These are phyloP conservation scores for Solanum pimpinellifolium DNA, from an alignment of 257 asterid species.

Conservation along the genomic window DNA sequence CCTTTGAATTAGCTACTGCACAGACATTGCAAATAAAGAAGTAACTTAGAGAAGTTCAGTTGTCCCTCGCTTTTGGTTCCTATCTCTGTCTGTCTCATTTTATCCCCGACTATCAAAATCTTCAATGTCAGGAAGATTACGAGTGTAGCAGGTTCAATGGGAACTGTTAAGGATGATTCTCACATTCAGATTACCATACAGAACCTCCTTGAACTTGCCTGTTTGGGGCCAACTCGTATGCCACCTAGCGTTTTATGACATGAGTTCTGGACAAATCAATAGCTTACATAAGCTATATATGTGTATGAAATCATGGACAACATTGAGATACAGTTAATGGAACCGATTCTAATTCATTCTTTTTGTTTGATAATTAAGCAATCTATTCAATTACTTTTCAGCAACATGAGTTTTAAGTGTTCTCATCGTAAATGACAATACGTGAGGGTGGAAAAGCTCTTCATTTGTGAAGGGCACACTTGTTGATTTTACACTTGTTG, in stretches of 20 bases:
- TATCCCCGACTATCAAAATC: background rate
- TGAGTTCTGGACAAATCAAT: background rate
- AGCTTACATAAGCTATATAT: background rate
- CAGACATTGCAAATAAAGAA: background rate
- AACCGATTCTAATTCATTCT: background rate
- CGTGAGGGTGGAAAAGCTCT: background rate
- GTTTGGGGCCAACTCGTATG: background rate
- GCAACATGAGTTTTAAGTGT: background rate
- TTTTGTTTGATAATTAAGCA: background rate
- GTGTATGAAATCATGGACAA: background rate
- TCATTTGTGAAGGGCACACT: background rate
- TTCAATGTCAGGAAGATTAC: background rate
- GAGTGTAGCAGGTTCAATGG: background rate
- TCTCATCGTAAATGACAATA: background rate
- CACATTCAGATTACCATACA: background rate
- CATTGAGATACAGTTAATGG: background rate
- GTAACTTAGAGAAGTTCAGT: background rate
- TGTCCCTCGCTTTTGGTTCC: background rate
- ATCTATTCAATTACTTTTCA: background rate
- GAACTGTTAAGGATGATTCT: background rate
- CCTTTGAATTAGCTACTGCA: constrained; percentile 21
- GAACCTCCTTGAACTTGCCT: background rate
- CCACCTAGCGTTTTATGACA: background rate
- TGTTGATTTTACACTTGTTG: background rate
- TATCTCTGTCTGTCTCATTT: background rate